These are phyloP conservation scores for Paraphoma chrysanthemicola DNA, from an alignment of 2,329 filamentous ascomycete species.

Conservation along the genomic window DNA sequence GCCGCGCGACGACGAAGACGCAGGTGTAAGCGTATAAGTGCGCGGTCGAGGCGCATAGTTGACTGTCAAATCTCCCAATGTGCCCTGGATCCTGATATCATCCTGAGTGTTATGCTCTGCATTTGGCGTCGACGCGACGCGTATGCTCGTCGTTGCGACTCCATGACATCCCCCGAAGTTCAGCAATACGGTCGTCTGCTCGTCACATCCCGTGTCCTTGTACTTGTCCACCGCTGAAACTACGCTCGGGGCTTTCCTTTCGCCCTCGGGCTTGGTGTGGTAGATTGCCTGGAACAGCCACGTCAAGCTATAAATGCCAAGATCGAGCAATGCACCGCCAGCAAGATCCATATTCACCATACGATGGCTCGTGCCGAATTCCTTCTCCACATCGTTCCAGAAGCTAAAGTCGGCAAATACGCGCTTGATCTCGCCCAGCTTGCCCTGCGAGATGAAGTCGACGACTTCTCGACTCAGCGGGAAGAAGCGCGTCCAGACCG, in stretches of 20 bases:
- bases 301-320: constrained; percentile 86
- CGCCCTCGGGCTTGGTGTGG: constrained; percentile 68
- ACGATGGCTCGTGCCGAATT: constrained; percentile 65
- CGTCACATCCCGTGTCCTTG: constrained; percentile 73
- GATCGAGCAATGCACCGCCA: constrained; percentile 80
- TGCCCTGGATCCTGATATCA: constrained; percentile 77
- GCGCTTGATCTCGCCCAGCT: constrained; percentile 62
- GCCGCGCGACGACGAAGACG: constrained; percentile 33
- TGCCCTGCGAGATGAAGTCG: constrained; percentile 63
- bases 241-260: constrained; percentile 72
- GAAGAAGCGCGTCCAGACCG: constrained; percentile 89
- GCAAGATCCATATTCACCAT: constrained; percentile 85
- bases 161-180: constrained; percentile 73
- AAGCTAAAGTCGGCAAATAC: constrained; percentile 65
- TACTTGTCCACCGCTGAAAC: constrained; percentile 69
- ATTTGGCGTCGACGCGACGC: constrained; percentile 60
- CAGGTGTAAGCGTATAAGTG: constrained; percentile 67
- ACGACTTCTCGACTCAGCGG: constrained; percentile 77
- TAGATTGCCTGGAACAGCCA: constrained; percentile 91
- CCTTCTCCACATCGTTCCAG: constrained; percentile 64
- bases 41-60: constrained; percentile 71
- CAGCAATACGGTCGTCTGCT: constrained; percentile 75
- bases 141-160: constrained; percentile 61
- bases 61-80: constrained; percentile 81
- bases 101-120: constrained; percentile 64